Percentiles rank a stretch among this genome's conserved stretches.
Evolutionary conservation across 129 eudicot genomes (phyloP).

Genomic region (Logfia minima): DNA sequence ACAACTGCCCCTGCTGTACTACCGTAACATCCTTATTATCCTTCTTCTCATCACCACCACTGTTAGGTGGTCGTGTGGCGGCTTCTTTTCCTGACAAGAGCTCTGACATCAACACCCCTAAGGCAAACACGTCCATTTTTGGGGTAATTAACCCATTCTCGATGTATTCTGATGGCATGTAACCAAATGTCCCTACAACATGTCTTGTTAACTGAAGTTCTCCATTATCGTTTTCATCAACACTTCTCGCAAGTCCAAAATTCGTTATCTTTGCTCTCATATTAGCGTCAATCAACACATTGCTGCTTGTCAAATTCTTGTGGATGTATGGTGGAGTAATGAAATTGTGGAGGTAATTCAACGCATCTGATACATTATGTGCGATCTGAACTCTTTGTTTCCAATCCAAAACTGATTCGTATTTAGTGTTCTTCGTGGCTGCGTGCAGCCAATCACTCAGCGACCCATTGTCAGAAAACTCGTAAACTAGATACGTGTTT

Average conservation of each 20-base stretch:
- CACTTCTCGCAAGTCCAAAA: constrained; percentile 68
- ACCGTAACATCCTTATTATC: constrained; percentile 27
- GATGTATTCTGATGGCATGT: constrained; percentile 81
- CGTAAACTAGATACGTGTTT: constrained; percentile 73
- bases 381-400: constrained; percentile 77
- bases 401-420: constrained; percentile 48
- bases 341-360: constrained; percentile 81
- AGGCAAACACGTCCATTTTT: constrained; percentile 74
- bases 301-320: constrained; percentile 77
- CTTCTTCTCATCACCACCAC: constrained; percentile 13
- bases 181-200: constrained; percentile 79
- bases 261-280: constrained; percentile 67
- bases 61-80: constrained; percentile 22
- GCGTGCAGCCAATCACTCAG: constrained; percentile 55
- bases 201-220: constrained; percentile 66
- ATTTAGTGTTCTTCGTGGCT: constrained; percentile 5
- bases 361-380: constrained; percentile 59
- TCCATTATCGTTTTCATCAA: constrained; percentile 33
- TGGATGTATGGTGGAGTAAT: constrained; percentile 77
- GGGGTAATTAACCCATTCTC: constrained; percentile 82
- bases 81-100: constrained; percentile 76
- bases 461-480: constrained; percentile 65
- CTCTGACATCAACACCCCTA: constrained; percentile 75
- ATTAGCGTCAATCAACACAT: constrained; percentile 60
- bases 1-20: constrained; percentile 24